Evolutionary conservation across 768 basidiomycete genomes (phyloP).

Genomic region (Candolleomyces eurysporus): DNA sequence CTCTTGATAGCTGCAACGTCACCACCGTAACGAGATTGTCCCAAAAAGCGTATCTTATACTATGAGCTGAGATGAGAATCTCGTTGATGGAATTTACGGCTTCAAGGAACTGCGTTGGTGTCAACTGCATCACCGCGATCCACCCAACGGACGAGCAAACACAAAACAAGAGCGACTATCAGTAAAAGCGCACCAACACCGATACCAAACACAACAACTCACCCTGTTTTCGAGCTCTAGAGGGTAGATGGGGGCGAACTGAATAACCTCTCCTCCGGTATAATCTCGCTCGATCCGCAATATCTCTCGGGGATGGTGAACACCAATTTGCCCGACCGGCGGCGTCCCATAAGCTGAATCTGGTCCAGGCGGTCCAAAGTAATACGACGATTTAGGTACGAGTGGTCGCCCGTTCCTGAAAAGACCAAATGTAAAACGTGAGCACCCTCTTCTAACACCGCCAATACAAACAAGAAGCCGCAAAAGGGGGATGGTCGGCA

Average conservation of each 20-base stretch:
- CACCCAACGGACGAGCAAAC: background rate
- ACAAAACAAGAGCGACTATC: background rate
- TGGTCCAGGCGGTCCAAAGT: slow-evolving; percentile 76
- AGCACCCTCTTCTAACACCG: too few relatives aligned
- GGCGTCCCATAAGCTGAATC: slow-evolving; percentile 78
- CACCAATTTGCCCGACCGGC: slow-evolving; percentile 82
- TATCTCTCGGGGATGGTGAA: slow-evolving; percentile 90
- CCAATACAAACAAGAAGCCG: slow-evolving; percentile 3
- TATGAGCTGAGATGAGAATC: slow-evolving; percentile 82
- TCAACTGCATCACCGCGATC: slow-evolving; percentile 54
- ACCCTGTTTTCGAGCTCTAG: slow-evolving; percentile 93
- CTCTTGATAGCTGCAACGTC: slow-evolving; percentile 74
- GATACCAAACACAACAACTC: slow-evolving; percentile 25
- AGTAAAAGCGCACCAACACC: background rate
- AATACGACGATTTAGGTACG: slow-evolving; percentile 80
- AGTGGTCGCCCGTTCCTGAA: slow-evolving; percentile 40
- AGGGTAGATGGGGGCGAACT: slow-evolving; percentile 88
- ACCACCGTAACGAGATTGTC: slow-evolving; percentile 81
- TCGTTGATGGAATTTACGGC: slow-evolving; percentile 92
- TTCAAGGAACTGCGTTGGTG: slow-evolving; percentile 85
- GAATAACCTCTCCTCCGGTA: slow-evolving; percentile 81
- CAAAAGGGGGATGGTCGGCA: too few relatives aligned
- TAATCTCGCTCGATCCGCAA: slow-evolving; percentile 93
- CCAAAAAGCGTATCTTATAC: slow-evolving; percentile 63
- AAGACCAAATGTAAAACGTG: background rate